A percentile compares a stretch with the other conserved stretches of the same genome.
Conservation (phyloP, 768 basidiomycete species). For the Russula earlei region DNA sequence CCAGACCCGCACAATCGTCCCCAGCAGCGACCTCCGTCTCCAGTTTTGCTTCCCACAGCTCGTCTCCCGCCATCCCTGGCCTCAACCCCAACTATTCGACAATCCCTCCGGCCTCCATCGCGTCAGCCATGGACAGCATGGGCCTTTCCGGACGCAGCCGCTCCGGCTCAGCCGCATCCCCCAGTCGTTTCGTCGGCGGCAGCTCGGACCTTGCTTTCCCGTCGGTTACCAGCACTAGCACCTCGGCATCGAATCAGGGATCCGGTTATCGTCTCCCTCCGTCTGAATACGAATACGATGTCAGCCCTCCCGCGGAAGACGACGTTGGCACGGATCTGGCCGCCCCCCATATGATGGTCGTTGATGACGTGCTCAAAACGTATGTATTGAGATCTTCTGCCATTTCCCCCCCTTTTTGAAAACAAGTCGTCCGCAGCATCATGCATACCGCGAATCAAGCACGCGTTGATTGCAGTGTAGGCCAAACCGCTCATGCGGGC, state of each 20-base stretch:
- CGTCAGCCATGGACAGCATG: conserved; percentile 28
- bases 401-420: conserved; percentile 8
- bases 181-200: conserved; percentile 21
- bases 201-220: conserved; percentile 25
- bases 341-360: conserved; percentile 41
- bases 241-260: conserved; percentile 23
- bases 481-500: conserved; percentile 39
- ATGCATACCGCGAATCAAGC: conserved; percentile 52
- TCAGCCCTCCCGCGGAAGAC: conserved; percentile 18
- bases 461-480: conserved; percentile 38
- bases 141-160: conserved; percentile 23
- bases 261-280: conserved; percentile 24
- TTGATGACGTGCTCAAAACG: conserved; percentile 46
- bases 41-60: conserved; percentile 27
- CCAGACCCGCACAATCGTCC: conserved; percentile 26
- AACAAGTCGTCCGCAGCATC: conserved; percentile 35
- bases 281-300: conserved; percentile 23
- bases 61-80: conserved; percentile 28
- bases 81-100: conserved; percentile 24
- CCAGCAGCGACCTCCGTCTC: conserved; percentile 28
- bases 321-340: conserved; percentile 29
- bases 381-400: conserved; percentile 28
- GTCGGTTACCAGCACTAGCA: conserved; percentile 22
- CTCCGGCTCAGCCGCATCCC: conserved; percentile 28
- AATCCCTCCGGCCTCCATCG: conserved; percentile 27